Base-by-base conservation (phyloP, 2,329 filamentous ascomycete genomes). In the Aspergillus tubingensis region DNA sequence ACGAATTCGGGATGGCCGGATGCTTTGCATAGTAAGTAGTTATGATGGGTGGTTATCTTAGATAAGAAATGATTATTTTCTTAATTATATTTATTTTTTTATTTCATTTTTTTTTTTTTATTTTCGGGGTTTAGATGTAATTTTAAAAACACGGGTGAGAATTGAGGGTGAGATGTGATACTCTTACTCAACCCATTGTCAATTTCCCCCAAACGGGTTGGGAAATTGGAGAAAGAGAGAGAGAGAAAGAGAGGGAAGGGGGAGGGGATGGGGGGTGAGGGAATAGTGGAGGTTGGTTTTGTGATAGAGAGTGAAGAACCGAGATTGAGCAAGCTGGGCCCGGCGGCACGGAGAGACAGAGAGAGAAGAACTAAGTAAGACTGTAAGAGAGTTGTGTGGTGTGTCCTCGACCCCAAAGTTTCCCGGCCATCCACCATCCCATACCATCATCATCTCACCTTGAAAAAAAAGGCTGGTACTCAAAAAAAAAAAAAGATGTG, bases 1-100 rank as follows among this genome's bases (percentile, higher is more conserved):
- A 60, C 62, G 62, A 57, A 62, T 52, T 68, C 68, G 68, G 68
- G 64, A 68, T 60, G 63, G 52, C 62, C 67, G 67, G 68, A 63
- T 54, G 60, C 30, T 53, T 38, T 55, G 41, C 59, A 57, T 44
- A 43, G 17, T 27, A 19, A n/a, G 39, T 41, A 39, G 36, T 49
- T 56, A 49, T 51, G 43, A 47, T 32, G 25, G 47, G 47, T 27
- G 25, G 47, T 27, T 50, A 50, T n/a, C 47, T 50, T 10, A 32
- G 47, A 50, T 50, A 50, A 59, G 48, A 36, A 51, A 32, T 36
- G 4, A 30, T 30, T 8, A 25, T 25, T 8, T 27, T 27, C 8
- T 27, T 8, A 27, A 8, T 11, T 11, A 32, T 32, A 10, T 32
- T 32, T 32, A 1, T 32, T 30, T 30, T 30, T 23, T 23, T 25